These are phyloP conservation scores for Fraxinus paxiana DNA, from an alignment of 305 asterid species.

Conservation along the genomic window DNA sequence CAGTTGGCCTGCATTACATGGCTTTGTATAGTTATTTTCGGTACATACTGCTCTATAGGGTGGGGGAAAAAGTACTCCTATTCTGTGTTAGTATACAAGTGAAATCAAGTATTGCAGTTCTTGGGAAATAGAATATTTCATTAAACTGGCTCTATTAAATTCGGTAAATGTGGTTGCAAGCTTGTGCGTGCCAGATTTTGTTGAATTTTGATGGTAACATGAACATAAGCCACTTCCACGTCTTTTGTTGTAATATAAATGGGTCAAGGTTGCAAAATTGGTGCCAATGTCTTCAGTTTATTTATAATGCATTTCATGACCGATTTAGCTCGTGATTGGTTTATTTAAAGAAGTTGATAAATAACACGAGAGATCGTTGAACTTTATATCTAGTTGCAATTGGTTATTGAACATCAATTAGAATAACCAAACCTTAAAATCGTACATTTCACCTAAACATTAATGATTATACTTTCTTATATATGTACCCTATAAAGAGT, in stretches of 20 bases:
- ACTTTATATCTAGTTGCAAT: background rate
- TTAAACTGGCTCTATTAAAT: background rate
- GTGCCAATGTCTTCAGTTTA: background rate
- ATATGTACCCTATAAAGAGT: background rate
- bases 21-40: constrained; percentile 16
- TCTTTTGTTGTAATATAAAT: background rate
- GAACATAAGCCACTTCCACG: background rate
- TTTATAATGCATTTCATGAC: background rate
- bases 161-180: background rate
- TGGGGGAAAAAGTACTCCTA: background rate
- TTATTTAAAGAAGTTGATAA: background rate
- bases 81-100: constrained; percentile 1
- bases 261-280: background rate
- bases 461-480: background rate
- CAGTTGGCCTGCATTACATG: background rate
- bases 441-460: background rate
- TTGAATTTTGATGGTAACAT: background rate
- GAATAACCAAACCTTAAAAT: background rate
- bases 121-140: background rate
- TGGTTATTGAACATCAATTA: background rate
- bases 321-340: background rate
- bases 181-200: background rate
- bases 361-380: background rate
- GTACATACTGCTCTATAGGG: constrained; percentile 13
- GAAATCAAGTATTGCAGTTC: constrained; percentile 2